A percentile compares a stretch with the other conserved stretches of the same genome.
Conservation (phyloP, 768 basidiomycete genomes). For the Boletus barrowsii region DNA sequence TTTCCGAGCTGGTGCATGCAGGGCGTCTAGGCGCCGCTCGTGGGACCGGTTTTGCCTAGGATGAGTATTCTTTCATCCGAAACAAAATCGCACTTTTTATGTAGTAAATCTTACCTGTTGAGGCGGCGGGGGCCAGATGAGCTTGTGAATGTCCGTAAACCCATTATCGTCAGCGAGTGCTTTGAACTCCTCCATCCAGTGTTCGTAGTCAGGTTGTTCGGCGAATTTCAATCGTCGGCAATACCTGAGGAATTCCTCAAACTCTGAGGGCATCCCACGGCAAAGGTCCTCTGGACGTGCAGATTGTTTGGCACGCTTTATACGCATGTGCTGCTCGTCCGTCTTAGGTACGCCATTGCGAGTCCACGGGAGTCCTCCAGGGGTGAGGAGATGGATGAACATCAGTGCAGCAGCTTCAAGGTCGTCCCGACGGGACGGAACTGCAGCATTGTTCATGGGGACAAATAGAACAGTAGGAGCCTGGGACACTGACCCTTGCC, state of each 20-base stretch:
- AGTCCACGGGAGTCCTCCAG: constrained; percentile 74
- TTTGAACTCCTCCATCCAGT: constrained; percentile 64
- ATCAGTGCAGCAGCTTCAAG: constrained; percentile 75
- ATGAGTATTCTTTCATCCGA: neutral
- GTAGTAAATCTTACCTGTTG: constrained; percentile 25
- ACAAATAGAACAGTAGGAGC: constrained; percentile 13
- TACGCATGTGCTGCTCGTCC: constrained; percentile 54
- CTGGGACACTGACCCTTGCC: constrained; percentile 53
- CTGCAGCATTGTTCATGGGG: constrained; percentile 37
- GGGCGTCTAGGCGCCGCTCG: constrained; percentile 14
- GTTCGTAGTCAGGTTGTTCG: constrained; percentile 65
- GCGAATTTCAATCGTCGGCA: constrained; percentile 65
- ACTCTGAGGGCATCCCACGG: constrained; percentile 62
- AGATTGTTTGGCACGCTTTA: constrained; percentile 62
- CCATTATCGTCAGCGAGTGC: constrained; percentile 60
- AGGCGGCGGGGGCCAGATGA: constrained; percentile 71
- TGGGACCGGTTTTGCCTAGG: constrained; percentile 31
- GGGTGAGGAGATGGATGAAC: constrained; percentile 78
- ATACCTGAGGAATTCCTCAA: constrained; percentile 75
- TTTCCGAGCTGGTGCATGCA: constrained; percentile 37
- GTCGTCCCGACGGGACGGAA: constrained; percentile 77
- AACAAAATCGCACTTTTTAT: neutral
- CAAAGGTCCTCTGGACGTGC: constrained; percentile 67
- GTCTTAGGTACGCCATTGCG: constrained; percentile 78
- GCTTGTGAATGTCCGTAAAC: constrained; percentile 53